Evolutionary conservation across 2,329 filamentous ascomycete genomes (phyloP).

Genomic region (Tolypocladium tropicale): DNA sequence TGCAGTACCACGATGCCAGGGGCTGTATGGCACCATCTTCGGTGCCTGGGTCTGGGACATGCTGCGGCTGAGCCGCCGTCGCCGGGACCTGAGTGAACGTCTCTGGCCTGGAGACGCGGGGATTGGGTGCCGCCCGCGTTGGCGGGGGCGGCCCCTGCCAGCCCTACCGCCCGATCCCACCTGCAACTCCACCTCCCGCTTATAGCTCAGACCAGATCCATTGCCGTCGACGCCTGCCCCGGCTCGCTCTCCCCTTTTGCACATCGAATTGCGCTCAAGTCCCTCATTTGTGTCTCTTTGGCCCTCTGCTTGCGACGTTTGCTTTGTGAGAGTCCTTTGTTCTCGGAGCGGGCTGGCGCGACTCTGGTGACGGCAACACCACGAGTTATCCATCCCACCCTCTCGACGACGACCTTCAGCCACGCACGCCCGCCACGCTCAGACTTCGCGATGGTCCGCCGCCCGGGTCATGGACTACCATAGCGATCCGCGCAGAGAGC

Average conservation of each 20-base stretch:
- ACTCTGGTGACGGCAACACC: background rate
- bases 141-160: background rate
- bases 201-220: background rate
- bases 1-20: background rate
- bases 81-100: background rate
- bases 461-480: slow-evolving; percentile 17
- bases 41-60: too few relatives aligned
- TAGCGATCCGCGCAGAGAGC: slow-evolving; percentile 19
- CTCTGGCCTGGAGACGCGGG: background rate
- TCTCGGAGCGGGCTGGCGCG: background rate
- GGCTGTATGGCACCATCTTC: background rate
- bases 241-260: background rate
- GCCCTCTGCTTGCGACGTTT: background rate
- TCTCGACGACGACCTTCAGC: too few relatives aligned
- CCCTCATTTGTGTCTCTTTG: background rate
- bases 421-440: background rate
- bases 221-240: background rate
- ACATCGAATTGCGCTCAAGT: background rate
- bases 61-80: background rate
- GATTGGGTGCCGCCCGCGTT: background rate
- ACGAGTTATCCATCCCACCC: too few relatives aligned
- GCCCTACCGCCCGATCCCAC: background rate
- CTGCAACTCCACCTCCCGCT: background rate
- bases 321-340: background rate
- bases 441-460: slow-evolving; percentile 11